A percentile compares a stretch with the other conserved stretches of the same genome.
These are phyloP conservation scores for Ceratobasidium theobromae DNA, from an alignment of 1,284 basidiomycete genomes.

Conservation along the genomic window DNA sequence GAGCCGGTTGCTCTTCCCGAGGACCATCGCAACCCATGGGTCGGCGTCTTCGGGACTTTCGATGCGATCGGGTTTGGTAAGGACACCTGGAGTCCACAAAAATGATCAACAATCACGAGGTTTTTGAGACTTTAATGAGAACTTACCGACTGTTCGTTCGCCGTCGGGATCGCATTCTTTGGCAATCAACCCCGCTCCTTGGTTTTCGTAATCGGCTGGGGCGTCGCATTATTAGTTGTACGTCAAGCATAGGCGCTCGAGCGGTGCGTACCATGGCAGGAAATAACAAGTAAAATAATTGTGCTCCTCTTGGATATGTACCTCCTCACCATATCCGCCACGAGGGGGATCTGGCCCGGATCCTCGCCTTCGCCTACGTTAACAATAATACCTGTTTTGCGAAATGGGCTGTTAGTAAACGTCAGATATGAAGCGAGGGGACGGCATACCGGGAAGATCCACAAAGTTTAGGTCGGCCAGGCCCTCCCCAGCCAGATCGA, in stretches of 20 bases:
- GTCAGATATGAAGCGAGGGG: neutral
- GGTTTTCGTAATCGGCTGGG: neutral
- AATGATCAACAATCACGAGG: no score
- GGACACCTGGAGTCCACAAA: no score
- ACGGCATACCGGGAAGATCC: neutral
- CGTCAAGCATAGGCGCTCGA: neutral
- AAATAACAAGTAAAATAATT: neutral
- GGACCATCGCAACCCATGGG: neutral
- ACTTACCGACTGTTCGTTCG: constrained; percentile 3
- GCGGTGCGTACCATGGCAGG: neutral
- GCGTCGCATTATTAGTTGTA: neutral
- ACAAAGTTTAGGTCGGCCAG: constrained; percentile 11
- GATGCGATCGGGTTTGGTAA: constrained; percentile 4
- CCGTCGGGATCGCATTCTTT: neutral
- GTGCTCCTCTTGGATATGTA: neutral
- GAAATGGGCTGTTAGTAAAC: no score
- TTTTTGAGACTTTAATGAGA: no score
- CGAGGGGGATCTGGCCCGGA: neutral
- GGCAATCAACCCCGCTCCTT: neutral
- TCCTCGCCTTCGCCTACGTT: neutral
- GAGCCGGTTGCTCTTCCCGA: neutral
- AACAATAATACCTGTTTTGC: neutral
- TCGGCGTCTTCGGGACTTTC: constrained; percentile 3
- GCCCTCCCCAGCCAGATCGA: neutral
- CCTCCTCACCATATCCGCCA: neutral